These are phyloP conservation scores for Elsinoe fawcettii DNA, from an alignment of 2,329 filamentous ascomycete species.

Conservation along the genomic window DNA sequence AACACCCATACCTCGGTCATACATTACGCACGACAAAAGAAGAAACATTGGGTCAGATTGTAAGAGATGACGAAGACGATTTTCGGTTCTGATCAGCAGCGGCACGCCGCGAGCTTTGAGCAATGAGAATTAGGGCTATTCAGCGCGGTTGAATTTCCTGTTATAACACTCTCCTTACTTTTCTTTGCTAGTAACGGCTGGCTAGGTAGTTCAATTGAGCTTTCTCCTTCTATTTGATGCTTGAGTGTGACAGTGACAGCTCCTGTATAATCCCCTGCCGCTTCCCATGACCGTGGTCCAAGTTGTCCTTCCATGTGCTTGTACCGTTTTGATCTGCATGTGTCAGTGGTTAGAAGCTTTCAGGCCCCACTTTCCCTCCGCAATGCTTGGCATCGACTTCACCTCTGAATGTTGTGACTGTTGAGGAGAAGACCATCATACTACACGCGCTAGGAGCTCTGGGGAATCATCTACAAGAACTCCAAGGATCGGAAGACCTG, in stretches of 20 bases:
- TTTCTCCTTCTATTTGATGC: not conserved
- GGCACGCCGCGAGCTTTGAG: not conserved
- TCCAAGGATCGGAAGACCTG: too few species aligned
- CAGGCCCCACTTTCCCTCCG: not conserved
- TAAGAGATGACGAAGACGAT: not conserved
- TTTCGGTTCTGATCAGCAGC: not conserved
- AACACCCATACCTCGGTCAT: not conserved
- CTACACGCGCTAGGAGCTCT: not conserved
- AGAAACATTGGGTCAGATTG: slow-evolving; percentile 5
- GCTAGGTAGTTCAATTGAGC: not conserved
- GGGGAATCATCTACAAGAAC: not conserved
- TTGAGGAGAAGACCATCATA: not conserved
- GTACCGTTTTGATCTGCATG: not conserved
- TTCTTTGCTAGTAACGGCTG: not conserved
- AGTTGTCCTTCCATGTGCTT: not conserved
- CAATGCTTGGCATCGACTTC: not conserved
- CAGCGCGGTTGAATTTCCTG: not conserved
- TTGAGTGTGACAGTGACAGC: not conserved
- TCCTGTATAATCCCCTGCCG: not conserved
- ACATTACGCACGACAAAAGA: not conserved
- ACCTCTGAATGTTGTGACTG: not conserved
- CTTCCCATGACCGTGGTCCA: too few species aligned
- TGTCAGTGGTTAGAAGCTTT: not conserved
- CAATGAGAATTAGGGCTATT: not conserved
- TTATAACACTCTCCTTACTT: slow-evolving; percentile 1